phyloP scores from a whole-genome alignment of 306 rosid genomes.

The Vigna mungo region DNA sequence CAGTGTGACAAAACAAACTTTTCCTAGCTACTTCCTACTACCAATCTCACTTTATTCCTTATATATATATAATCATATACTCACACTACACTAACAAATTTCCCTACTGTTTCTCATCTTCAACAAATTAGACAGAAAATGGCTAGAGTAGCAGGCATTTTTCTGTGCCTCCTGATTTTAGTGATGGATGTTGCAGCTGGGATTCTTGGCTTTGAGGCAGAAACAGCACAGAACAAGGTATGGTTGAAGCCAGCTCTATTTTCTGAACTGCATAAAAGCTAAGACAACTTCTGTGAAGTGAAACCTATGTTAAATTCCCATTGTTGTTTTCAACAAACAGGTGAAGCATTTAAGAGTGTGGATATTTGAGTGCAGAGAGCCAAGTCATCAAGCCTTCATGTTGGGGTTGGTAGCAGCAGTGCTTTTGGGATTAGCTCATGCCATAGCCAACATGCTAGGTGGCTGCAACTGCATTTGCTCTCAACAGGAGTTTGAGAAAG shows the following conservation, averaged over 20 bases:
- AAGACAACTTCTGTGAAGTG: not conserved
- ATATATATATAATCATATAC: conserved; percentile 4
- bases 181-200: conserved; percentile 87
- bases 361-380: conserved; percentile 95
- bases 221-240: conserved; percentile 89
- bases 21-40: conserved; percentile 26
- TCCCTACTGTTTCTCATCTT: conserved; percentile 28
- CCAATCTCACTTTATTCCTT: conserved; percentile 33
- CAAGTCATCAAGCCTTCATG: conserved; percentile 85
- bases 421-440: conserved; percentile 73
- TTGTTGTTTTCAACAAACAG: conserved; percentile 50
- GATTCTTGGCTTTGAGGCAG: conserved; percentile 90
- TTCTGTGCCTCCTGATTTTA: conserved; percentile 73
- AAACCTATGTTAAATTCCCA: conserved; percentile 6
- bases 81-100: not conserved
- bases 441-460: conserved; percentile 75
- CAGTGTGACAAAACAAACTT: conserved; percentile 61
- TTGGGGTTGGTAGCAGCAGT: conserved; percentile 78
- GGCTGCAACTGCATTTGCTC: conserved; percentile 90
- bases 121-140: conserved; percentile 45
- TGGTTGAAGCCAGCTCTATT: conserved; percentile 14
- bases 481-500: conserved; percentile 79
- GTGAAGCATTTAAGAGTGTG: conserved; percentile 83
- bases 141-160: conserved; percentile 66
- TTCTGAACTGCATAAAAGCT: not conserved